Percentiles rank a stretch among this genome's conserved stretches.
phyloP scores from a whole-genome alignment of 2,329 filamentous ascomycete species.

The Monilinia fructicola region DNA sequence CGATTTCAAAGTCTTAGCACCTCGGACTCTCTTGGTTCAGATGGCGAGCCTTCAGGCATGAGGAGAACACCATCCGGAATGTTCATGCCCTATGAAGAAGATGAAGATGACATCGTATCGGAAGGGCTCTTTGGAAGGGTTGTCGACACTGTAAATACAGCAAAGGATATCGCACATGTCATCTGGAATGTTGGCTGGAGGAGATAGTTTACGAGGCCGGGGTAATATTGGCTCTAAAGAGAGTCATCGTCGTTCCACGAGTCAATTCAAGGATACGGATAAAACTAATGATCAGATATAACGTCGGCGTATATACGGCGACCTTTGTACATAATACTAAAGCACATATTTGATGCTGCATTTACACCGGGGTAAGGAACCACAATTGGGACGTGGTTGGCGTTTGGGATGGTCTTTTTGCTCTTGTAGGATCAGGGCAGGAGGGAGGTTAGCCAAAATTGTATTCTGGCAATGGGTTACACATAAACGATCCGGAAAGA shows the following conservation, averaged over 20 bases:
- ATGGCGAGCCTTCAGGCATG: conserved; percentile 59
- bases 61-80: conserved; percentile 81
- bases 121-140: conserved; percentile 51
- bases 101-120: conserved; percentile 60
- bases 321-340: conserved; percentile 28
- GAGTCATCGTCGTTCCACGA: not conserved
- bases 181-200: conserved; percentile 60
- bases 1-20: conserved; percentile 35
- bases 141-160: conserved; percentile 58
- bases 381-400: conserved; percentile 18
- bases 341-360: conserved; percentile 21
- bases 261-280: not conserved
- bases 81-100: conserved; percentile 85
- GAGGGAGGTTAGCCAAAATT: not conserved
- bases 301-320: conserved; percentile 27
- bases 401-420: conserved; percentile 9
- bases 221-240: conserved; percentile 13
- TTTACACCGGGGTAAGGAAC: conserved; percentile 17
- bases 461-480: conserved; percentile 18
- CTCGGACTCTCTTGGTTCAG: conserved; percentile 38
- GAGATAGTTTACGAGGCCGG: conserved; percentile 30
- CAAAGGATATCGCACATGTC: conserved; percentile 68
- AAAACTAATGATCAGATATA: conserved; percentile 31
- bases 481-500: conserved; percentile 16
- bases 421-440: not conserved